phyloP scores from a whole-genome alignment of 345 rosid genomes.

The Punica granatum region DNA sequence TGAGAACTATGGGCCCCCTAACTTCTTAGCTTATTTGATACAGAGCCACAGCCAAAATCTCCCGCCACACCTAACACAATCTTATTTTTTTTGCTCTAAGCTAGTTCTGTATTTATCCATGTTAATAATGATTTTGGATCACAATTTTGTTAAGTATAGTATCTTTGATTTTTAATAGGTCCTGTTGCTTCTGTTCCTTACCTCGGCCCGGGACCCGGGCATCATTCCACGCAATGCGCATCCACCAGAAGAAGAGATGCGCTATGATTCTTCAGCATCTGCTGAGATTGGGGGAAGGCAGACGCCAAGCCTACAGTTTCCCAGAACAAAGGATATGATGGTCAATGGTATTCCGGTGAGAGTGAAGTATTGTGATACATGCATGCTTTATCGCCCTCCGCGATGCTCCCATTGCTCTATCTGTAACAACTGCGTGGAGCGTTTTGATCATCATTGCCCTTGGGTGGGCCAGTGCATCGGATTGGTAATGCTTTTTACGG shows the following conservation, averaged over 20 bases:
- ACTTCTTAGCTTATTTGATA: neutral
- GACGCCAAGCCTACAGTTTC: constrained; percentile 80
- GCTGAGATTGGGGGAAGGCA: constrained; percentile 70
- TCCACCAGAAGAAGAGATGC: constrained; percentile 91
- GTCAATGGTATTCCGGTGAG: constrained; percentile 77
- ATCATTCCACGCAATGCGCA: constrained; percentile 79
- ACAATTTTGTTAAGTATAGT: neutral
- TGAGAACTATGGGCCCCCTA: neutral
- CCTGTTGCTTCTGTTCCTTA: constrained; percentile 70
- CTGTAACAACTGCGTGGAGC: constrained; percentile 87
- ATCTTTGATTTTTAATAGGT: constrained; percentile 46
- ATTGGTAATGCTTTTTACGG: constrained; percentile 35
- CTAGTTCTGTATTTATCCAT: neutral
- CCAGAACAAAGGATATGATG: constrained; percentile 77
- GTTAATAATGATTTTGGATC: neutral
- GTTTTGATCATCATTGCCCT: constrained; percentile 98
- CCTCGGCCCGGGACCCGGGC: constrained; percentile 96
- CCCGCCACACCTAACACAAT: neutral
- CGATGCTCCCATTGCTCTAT: constrained; percentile 96
- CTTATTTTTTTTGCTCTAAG: neutral
- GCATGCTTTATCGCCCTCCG: constrained; percentile 98
- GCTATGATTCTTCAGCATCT: constrained; percentile 50
- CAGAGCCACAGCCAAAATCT: neutral
- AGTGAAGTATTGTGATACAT: constrained; percentile 92
- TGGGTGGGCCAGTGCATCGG: constrained; percentile 99